Percentiles rank a stretch among this genome's conserved stretches.
phyloP scores from a whole-genome alignment of 805 yeast species.

The Candida mattraensis region DNA sequence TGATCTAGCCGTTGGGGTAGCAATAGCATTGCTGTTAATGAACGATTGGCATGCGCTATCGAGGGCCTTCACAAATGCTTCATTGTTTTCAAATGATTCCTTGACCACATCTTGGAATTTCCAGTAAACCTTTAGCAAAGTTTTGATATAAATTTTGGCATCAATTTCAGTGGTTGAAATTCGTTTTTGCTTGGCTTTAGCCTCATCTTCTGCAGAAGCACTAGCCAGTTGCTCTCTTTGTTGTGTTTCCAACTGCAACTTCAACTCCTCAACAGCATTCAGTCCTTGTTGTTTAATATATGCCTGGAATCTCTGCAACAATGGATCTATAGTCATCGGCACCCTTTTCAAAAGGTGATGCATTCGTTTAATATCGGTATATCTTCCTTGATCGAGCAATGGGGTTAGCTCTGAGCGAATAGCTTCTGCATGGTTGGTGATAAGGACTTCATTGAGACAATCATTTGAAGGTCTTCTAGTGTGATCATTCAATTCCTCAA shows the following conservation, averaged over 20 bases:
- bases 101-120: conserved; percentile 66
- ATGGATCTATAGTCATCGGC: conserved; percentile 73
- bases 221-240: conserved; percentile 26
- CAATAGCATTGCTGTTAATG: conserved; percentile 80
- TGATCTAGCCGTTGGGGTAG: conserved; percentile 59
- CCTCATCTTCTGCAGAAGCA: conserved; percentile 14
- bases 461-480: conserved; percentile 77
- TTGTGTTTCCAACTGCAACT: conserved; percentile 29
- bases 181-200: conserved; percentile 31
- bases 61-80: conserved; percentile 79
- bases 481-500: conserved; percentile 79
- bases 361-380: conserved; percentile 75
- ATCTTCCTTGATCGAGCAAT: conserved; percentile 72
- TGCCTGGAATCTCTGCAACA: conserved; percentile 68
- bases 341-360: conserved; percentile 75
- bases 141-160: conserved; percentile 79
- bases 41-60: conserved; percentile 86
- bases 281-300: conserved; percentile 70
- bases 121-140: conserved; percentile 67
- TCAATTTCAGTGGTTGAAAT: conserved; percentile 42
- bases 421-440: conserved; percentile 72
- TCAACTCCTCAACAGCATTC: conserved; percentile 58
- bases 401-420: conserved; percentile 75
- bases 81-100: conserved; percentile 67
- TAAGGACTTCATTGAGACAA: conserved; percentile 71